phyloP scores from a whole-genome alignment of 768 basidiomycete species.

The Termitomyces sp. region DNA sequence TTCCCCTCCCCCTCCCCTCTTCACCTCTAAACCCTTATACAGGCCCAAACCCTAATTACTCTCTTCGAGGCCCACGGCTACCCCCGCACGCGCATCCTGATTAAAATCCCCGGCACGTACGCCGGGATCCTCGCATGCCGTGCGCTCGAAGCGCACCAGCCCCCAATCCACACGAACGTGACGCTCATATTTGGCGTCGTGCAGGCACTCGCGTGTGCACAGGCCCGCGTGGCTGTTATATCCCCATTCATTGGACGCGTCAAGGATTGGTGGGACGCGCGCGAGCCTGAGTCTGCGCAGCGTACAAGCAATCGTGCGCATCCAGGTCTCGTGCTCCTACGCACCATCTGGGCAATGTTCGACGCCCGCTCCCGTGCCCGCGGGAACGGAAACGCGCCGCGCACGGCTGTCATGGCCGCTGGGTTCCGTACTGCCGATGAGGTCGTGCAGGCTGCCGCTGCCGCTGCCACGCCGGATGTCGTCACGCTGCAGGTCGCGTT shows the following conservation, averaged over 20 bases:
- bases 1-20: too few species aligned
- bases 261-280: conserved; percentile 30
- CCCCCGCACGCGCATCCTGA: conserved; percentile 23
- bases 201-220: conserved; percentile 32
- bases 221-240: conserved; percentile 28
- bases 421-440: conserved; percentile 29
- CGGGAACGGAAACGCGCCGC: conserved; percentile 17
- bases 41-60: conserved; percentile 20
- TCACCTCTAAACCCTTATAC: background rate
- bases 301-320: conserved; percentile 11
- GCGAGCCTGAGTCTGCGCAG: background rate
- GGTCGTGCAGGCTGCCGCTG: conserved; percentile 25
- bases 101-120: conserved; percentile 32
- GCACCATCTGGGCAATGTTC: conserved; percentile 22
- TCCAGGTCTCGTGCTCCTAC: conserved; percentile 27
- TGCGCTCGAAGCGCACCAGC: conserved; percentile 18
- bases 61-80: conserved; percentile 26
- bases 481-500: conserved; percentile 31
- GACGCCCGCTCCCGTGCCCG: background rate
- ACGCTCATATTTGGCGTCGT: conserved; percentile 30
- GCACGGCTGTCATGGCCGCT: conserved; percentile 30
- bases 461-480: conserved; percentile 15
- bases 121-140: conserved; percentile 28
- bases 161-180: conserved; percentile 29
- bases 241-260: conserved; percentile 35